Evolutionary conservation across 2,329 filamentous ascomycete genomes (phyloP).

Genomic region (Didymella exigua): DNA sequence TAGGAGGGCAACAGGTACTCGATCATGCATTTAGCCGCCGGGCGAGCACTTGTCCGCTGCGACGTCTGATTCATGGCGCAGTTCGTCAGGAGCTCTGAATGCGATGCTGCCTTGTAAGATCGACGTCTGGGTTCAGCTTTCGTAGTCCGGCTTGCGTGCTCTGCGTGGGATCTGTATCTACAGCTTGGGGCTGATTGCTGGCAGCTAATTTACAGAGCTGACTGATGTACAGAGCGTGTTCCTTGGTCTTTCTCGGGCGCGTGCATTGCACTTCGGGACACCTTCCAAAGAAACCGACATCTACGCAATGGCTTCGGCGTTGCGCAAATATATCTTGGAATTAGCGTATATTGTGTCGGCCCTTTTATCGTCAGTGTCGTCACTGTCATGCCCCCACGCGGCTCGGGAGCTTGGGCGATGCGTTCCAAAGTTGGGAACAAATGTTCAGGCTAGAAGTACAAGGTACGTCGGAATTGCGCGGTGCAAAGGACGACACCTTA

Average conservation of each 20-base stretch:
- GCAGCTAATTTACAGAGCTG: slow-evolving; percentile 2
- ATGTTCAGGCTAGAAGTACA: slow-evolving; percentile 11
- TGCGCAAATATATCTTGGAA: slow-evolving; percentile 5
- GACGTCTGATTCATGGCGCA: not conserved
- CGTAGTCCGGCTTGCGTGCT: slow-evolving; percentile 9
- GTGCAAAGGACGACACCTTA: not conserved
- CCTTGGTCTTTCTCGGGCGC: not conserved
- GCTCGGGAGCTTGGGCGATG: slow-evolving; percentile 11
- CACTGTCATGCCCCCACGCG: slow-evolving; percentile 4
- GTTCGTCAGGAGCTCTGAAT: not conserved
- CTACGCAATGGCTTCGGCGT: not conserved
- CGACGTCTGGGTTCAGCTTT: slow-evolving; percentile 12
- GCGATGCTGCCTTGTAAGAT: slow-evolving; percentile 10
- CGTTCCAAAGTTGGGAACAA: slow-evolving; percentile 1
- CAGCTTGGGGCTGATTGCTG: slow-evolving; percentile 5
- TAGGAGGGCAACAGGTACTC: not conserved
- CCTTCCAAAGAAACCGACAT: slow-evolving; percentile 4
- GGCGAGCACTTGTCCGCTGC: slow-evolving; percentile 1
- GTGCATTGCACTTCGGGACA: slow-evolving; percentile 6
- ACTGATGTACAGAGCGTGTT: not conserved
- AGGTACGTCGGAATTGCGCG: slow-evolving; percentile 1
- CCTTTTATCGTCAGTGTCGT: slow-evolving; percentile 1
- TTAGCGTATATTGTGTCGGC: slow-evolving; percentile 4
- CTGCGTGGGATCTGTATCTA: slow-evolving; percentile 11
- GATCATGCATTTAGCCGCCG: slow-evolving; percentile 3